Conservation (phyloP, 2,329 filamentous ascomycete species). For the Hypomyces rosellus region DNA sequence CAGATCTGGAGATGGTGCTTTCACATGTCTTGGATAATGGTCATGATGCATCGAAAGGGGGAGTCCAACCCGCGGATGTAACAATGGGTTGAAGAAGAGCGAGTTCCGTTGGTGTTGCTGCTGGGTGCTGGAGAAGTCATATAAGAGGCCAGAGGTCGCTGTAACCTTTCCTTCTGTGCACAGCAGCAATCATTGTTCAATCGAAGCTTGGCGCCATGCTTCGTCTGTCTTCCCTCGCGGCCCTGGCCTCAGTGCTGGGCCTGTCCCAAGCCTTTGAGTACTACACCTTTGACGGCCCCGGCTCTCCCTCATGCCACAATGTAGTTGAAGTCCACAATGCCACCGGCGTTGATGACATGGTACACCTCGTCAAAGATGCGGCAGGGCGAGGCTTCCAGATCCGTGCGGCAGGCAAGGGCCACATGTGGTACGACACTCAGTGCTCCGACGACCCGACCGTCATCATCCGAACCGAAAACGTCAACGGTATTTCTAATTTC, state of each 20-base stretch:
- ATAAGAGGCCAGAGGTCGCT: too few species aligned
- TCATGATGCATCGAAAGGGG: too few species aligned
- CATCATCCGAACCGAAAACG: conserved; percentile 40
- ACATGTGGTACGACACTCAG: conserved; percentile 50
- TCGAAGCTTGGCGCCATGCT: not conserved
- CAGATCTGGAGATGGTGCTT: too few species aligned
- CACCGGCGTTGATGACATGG: conserved; percentile 39
- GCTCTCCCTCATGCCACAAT: conserved; percentile 41
- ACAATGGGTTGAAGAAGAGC: too few species aligned
- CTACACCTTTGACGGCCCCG: conserved; percentile 45
- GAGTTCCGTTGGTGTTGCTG: too few species aligned
- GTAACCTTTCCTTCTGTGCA: too few species aligned
- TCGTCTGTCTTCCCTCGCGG: not conserved
- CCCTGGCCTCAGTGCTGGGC: conserved; percentile 4
- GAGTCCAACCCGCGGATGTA: too few species aligned
- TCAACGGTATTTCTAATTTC: conserved; percentile 40
- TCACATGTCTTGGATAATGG: too few species aligned
- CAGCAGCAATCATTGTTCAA: too few species aligned
- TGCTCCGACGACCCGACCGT: conserved; percentile 43
- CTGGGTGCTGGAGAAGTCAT: too few species aligned
- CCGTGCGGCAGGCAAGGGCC: conserved; percentile 43
- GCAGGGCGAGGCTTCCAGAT: conserved; percentile 33
- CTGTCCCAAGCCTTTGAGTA: conserved; percentile 22
- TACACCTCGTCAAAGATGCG: conserved; percentile 35
- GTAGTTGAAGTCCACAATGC: conserved; percentile 39